Conservation (phyloP, 1,284 basidiomycete species). For the Farysia itapuensis region DNA sequence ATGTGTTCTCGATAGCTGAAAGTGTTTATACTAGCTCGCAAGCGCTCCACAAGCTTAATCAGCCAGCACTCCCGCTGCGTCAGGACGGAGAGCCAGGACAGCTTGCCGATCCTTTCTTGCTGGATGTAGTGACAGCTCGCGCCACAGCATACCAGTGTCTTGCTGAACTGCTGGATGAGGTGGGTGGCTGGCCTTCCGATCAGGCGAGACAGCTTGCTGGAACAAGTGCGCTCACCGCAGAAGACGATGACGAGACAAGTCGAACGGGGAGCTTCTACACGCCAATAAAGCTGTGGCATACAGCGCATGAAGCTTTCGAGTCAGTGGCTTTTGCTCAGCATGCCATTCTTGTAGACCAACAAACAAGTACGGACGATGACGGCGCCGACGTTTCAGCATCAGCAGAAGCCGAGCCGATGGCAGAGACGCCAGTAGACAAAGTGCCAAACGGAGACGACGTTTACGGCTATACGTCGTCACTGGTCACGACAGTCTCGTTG, state of each 20-base stretch:
- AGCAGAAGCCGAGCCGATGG: conserved; percentile 2
- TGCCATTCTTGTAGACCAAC: conserved; percentile 19
- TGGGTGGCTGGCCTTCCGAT: conserved; percentile 25
- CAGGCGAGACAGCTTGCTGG: too few relatives aligned
- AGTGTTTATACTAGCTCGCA: too few relatives aligned
- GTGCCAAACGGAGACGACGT: conserved; percentile 4
- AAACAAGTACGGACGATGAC: not conserved
- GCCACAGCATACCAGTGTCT: conserved; percentile 27
- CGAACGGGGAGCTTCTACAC: too few relatives aligned
- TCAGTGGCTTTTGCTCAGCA: conserved; percentile 17
- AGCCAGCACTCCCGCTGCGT: not conserved
- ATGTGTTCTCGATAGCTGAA: conserved; percentile 11
- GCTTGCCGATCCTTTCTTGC: conserved; percentile 23
- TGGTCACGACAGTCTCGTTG: conserved; percentile 32
- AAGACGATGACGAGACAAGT: too few relatives aligned
- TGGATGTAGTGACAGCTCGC: conserved; percentile 32
- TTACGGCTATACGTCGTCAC: conserved; percentile 38
- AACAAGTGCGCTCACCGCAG: too few relatives aligned
- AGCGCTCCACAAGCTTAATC: not conserved
- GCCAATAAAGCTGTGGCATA: conserved; percentile 13
- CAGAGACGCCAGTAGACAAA: not conserved
- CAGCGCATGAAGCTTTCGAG: conserved; percentile 11
- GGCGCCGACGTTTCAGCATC: not conserved
- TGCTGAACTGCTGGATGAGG: conserved; percentile 33
- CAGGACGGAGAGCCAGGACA: not conserved